Evolutionary conservation across 1,284 basidiomycete genomes (phyloP).

Genomic region (Ceratobasidium sp.): DNA sequence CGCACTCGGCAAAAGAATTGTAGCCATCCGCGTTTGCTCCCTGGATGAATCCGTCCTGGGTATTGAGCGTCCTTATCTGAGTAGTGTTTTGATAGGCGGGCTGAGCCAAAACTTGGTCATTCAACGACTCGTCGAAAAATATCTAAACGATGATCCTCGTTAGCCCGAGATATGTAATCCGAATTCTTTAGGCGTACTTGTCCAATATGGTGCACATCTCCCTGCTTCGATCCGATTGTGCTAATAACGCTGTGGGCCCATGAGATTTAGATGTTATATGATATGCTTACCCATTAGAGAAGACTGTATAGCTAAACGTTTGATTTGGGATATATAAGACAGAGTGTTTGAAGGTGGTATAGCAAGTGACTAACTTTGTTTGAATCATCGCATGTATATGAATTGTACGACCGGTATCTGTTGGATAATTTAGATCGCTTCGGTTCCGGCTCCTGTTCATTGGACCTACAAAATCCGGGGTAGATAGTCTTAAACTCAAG

Average conservation of each 20-base stretch:
- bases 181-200: constrained; percentile 50
- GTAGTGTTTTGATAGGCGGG: constrained; percentile 47
- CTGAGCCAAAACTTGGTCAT: constrained; percentile 50
- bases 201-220: constrained; percentile 61
- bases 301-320: constrained; percentile 8
- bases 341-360: too few relatives aligned
- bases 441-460: neutral
- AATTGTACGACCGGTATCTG: constrained; percentile 55
- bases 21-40: constrained; percentile 47
- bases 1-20: constrained; percentile 43
- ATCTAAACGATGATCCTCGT: constrained; percentile 48
- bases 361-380: constrained; percentile 42
- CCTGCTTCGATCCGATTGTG: constrained; percentile 53
- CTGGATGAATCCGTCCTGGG: constrained; percentile 46
- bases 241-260: constrained; percentile 44
- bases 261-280: neutral
- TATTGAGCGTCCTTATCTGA: constrained; percentile 46
- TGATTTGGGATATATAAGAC: too few relatives aligned
- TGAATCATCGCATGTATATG: constrained; percentile 51
- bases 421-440: constrained; percentile 49
- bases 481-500: constrained; percentile 72
- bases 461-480: constrained; percentile 59
- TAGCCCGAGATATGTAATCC: too few relatives aligned
- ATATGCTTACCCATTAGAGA: constrained; percentile 8
- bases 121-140: constrained; percentile 69